Base-by-base conservation (phyloP, 1,284 basidiomycete genomes). In the Crucibulum parvulum region DNA sequence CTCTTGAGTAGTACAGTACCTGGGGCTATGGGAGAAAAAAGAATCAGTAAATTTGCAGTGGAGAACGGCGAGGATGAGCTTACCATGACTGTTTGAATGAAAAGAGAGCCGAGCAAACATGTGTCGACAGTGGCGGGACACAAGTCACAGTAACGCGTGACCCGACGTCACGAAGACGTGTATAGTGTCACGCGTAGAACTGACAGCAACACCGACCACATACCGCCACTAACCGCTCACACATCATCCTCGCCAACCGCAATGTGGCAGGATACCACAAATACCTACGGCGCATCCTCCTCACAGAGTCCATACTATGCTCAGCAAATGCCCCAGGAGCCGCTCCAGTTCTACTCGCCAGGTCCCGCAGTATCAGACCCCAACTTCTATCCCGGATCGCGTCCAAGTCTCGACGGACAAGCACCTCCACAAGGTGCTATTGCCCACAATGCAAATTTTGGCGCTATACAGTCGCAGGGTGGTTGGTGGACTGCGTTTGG, bases 401-500 rank as follows among this genome's bases (percentile, higher is more conserved):
- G 90, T 43, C 83, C 90, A 18, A 92, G 90, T 71, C 75, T 93
- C 46, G 91, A 93, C 59, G 90, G 88, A 18, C 88, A 86, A 66
- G 78, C 87, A 62, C 83, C 78, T n/a, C 74, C 83, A 3, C 86
- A 88, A 62, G 87, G 86, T 11, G 77, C 81, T 34, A 87, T 90
- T 55, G 68, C 78, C 6, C 78, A 82, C 41, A 70, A 79, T 9
- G 75, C 84, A 47, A 75, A 78, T 0, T 93, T 87, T 69, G 87
- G 92, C 18, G 89, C 84, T 71, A 93, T 95, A 51, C 86, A 90
- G 68, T 75, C 84, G 13, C 81, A 80, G 31, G 91, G 90, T 6
- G 85, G 87, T 24, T 98, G 95, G 95, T 96, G 93, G 91, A 94
- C 94, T 50, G 95, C 95, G 45, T 98, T 98, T 80, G 95, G 95